Evolutionary conservation across 2,329 filamentous ascomycete species (phyloP).

Genomic region (Chalaropsis ovoidea): DNA sequence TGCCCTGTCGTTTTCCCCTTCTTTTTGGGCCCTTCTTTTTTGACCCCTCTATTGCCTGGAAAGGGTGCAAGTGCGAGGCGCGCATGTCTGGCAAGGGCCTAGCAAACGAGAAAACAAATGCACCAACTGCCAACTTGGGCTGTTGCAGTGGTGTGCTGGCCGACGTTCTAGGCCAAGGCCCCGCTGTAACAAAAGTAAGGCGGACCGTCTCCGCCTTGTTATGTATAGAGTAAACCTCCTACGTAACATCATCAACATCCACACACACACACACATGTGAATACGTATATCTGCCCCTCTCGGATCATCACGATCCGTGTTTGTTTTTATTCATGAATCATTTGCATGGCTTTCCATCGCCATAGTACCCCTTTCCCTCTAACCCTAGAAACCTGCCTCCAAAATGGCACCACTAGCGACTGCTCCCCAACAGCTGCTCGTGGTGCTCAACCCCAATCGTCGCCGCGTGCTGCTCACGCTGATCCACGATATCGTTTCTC

Average conservation of each 20-base stretch:
- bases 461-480: conserved; percentile 44
- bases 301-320: not conserved
- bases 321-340: not conserved
- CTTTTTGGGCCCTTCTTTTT: too few species aligned
- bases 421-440: conserved; percentile 46
- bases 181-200: not conserved
- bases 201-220: not conserved
- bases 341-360: not conserved
- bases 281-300: not conserved
- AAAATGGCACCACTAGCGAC: conserved; percentile 45
- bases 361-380: not conserved
- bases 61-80: too few species aligned
- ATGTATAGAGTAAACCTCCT: not conserved
- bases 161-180: not conserved
- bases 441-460: conserved; percentile 44
- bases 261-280: not conserved
- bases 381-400: conserved; percentile 11
- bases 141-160: too few species aligned
- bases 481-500: conserved; percentile 42
- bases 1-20: not conserved
- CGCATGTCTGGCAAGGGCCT: too few species aligned
- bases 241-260: too few species aligned
- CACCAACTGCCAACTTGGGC: too few species aligned
- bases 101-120: too few species aligned
- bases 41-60: not conserved